Percentiles rank a stretch among this genome's conserved stretches.
Evolutionary conservation across 371 early-diverging fungal species (phyloP).

Genomic region (Aphelidium insulamus): DNA sequence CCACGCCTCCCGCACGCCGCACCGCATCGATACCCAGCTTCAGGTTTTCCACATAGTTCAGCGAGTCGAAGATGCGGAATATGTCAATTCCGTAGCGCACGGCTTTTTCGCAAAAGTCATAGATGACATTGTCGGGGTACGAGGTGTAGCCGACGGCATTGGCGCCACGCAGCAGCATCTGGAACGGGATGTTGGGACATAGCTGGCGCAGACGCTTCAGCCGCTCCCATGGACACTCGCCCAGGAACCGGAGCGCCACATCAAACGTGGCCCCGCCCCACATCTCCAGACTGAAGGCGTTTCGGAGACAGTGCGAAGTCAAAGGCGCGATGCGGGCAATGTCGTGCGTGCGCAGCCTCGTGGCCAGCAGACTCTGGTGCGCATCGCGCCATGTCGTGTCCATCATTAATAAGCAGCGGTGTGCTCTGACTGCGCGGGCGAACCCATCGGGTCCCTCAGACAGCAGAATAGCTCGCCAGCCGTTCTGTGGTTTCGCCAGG

Average conservation of each 20-base stretch:
- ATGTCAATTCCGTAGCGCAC: constrained; percentile 74
- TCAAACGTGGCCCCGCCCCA: constrained; percentile 93
- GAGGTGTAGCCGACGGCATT: constrained; percentile 92
- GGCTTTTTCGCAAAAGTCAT: constrained; percentile 81
- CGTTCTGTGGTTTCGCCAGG: too few species aligned
- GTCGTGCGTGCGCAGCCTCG: constrained; percentile 78
- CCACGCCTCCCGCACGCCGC: constrained; percentile 77
- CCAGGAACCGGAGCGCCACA: constrained; percentile 79
- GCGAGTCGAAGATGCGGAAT: constrained; percentile 86
- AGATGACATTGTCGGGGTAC: constrained; percentile 87
- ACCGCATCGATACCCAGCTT: constrained; percentile 82
- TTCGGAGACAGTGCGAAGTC: constrained; percentile 62
- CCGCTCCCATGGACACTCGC: constrained; percentile 89
- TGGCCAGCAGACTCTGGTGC: constrained; percentile 78
- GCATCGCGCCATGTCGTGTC: constrained; percentile 93
- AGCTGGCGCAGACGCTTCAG: constrained; percentile 48
- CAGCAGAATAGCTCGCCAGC: constrained; percentile 71
- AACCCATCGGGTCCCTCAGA: constrained; percentile 69
- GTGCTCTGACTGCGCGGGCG: constrained; percentile 65
- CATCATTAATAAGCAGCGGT: constrained; percentile 66
- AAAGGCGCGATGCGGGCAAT: constrained; percentile 53
- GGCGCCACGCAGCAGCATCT: constrained; percentile 91
- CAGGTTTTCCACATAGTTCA: constrained; percentile 87
- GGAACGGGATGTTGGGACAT: constrained; percentile 92
- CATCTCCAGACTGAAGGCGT: constrained; percentile 75